phyloP scores from a whole-genome alignment of 768 basidiomycete genomes.

The Lentinula guzmanii region DNA sequence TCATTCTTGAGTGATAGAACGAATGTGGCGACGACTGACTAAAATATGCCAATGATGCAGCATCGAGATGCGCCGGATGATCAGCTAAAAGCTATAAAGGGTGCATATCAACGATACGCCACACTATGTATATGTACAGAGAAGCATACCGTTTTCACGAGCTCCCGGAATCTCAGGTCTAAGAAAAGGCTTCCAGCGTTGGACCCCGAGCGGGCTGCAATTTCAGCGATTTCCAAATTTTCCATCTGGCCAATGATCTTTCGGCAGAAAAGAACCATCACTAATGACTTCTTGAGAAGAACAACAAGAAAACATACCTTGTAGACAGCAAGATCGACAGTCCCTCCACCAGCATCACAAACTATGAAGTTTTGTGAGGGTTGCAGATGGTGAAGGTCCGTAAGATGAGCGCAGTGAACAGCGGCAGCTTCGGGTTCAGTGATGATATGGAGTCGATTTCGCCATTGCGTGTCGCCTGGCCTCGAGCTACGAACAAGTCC shows the following conservation, averaged over 20 bases:
- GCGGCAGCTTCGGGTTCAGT: slow-evolving; percentile 80
- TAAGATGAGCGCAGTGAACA: slow-evolving; percentile 80
- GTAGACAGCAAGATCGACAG: slow-evolving; percentile 57
- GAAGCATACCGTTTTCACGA: slow-evolving; percentile 48
- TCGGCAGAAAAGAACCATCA: background rate
- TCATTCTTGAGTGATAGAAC: slow-evolving; percentile 1
- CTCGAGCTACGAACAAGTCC: slow-evolving; percentile 69
- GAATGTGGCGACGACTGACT: slow-evolving; percentile 29
- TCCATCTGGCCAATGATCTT: slow-evolving; percentile 74
- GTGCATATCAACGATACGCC: background rate
- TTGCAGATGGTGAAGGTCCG: slow-evolving; percentile 71
- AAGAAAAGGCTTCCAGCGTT: slow-evolving; percentile 87
- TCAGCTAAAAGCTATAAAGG: slow-evolving; percentile 54
- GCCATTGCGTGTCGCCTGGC: slow-evolving; percentile 70
- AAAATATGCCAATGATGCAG: slow-evolving; percentile 78
- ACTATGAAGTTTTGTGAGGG: slow-evolving; percentile 85
- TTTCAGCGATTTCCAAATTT: slow-evolving; percentile 86
- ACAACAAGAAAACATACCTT: slow-evolving; percentile 29
- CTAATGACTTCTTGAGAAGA: background rate
- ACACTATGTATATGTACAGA: background rate
- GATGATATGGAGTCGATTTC: slow-evolving; percentile 53
- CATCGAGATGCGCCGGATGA: slow-evolving; percentile 81
- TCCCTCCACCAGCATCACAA: slow-evolving; percentile 88
- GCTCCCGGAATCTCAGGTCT: slow-evolving; percentile 79
- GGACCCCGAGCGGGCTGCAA: slow-evolving; percentile 81